Conservation (phyloP, 2,329 filamentous ascomycete genomes). For the Leptographium procerum region DNA sequence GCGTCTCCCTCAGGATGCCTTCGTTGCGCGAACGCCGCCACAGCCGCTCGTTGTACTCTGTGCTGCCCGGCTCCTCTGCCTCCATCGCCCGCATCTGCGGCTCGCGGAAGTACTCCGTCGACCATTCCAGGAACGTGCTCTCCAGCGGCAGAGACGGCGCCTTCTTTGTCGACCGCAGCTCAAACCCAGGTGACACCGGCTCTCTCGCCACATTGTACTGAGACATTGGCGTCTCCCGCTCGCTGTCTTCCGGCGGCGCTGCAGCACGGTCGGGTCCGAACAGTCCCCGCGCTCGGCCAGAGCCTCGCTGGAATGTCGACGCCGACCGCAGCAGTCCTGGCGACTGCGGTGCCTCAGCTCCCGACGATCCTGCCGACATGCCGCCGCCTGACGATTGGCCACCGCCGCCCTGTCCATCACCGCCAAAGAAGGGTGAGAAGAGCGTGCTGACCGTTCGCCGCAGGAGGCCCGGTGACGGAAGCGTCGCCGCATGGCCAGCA, state of each 20-base stretch:
- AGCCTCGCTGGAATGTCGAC: conserved; percentile 16
- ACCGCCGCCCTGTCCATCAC: conserved; percentile 20
- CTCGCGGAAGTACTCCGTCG: conserved; percentile 93
- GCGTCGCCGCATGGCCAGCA: too few relatives aligned
- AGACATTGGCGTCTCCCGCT: conserved; percentile 53
- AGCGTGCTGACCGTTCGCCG: conserved; percentile 54
- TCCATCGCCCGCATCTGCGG: conserved; percentile 97
- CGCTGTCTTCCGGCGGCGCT: conserved; percentile 62
- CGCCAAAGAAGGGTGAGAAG: conserved; percentile 45
- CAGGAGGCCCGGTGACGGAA: conserved; percentile 45
- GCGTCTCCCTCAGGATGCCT: conserved; percentile 79
- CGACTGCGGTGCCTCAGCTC: conserved; percentile 11
- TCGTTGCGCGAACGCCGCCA: conserved; percentile 93
- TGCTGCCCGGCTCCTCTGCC: conserved; percentile 89
- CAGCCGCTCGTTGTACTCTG: conserved; percentile 88
- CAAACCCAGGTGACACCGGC: conserved; percentile 68
- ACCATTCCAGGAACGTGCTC: conserved; percentile 88
- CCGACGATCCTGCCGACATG: conserved; percentile 2
- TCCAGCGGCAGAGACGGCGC: conserved; percentile 60
- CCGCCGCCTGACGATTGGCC: background rate
- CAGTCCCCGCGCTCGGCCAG: background rate
- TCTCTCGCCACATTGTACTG: conserved; percentile 65
- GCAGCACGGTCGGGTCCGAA: conserved; percentile 27
- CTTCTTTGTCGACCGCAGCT: conserved; percentile 46
- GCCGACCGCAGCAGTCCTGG: conserved; percentile 24